Conservation (phyloP, 2,329 filamentous ascomycete genomes). For the Juglanconis oblonga region DNA sequence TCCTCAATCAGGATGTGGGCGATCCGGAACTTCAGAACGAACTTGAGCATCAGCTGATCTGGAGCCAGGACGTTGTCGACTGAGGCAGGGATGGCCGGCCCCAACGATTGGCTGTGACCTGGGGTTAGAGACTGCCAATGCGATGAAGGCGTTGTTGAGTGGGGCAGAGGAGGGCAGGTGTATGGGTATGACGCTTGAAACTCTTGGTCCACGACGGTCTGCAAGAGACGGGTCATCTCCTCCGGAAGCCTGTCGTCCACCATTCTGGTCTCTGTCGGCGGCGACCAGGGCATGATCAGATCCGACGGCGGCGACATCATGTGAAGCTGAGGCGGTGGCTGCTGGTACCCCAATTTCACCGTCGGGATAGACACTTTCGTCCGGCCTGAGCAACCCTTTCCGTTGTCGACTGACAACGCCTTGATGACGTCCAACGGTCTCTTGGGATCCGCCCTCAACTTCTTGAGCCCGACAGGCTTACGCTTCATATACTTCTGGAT, state of each 20-base stretch:
- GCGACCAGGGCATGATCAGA: not conserved
- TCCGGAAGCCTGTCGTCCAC: not conserved
- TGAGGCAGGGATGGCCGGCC: not conserved
- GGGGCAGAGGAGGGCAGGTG: not conserved
- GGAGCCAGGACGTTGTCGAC: not conserved
- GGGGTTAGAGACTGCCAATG: constrained; percentile 1
- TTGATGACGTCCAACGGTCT: constrained; percentile 13
- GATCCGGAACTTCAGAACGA: constrained; percentile 11
- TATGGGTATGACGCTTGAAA: constrained; percentile 5
- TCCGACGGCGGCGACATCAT: not conserved
- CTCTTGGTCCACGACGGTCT: constrained; percentile 1
- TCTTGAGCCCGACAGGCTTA: constrained; percentile 3
- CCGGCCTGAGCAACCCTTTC: not conserved
- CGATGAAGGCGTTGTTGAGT: not conserved
- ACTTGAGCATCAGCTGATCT: constrained; percentile 8
- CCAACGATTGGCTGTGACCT: not conserved
- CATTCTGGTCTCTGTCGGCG: not conserved
- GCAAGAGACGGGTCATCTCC: constrained; percentile 2
- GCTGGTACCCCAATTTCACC: not conserved
- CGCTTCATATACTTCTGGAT: constrained; percentile 18
- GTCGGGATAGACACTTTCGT: constrained; percentile 4
- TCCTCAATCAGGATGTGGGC: constrained; percentile 10
- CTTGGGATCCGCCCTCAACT: not conserved
- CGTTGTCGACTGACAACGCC: constrained; percentile 6
- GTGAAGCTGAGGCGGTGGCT: not conserved